Evolutionary conservation across 2,329 filamentous ascomycete species (phyloP).

Genomic region (Emydomyces testavorans): DNA sequence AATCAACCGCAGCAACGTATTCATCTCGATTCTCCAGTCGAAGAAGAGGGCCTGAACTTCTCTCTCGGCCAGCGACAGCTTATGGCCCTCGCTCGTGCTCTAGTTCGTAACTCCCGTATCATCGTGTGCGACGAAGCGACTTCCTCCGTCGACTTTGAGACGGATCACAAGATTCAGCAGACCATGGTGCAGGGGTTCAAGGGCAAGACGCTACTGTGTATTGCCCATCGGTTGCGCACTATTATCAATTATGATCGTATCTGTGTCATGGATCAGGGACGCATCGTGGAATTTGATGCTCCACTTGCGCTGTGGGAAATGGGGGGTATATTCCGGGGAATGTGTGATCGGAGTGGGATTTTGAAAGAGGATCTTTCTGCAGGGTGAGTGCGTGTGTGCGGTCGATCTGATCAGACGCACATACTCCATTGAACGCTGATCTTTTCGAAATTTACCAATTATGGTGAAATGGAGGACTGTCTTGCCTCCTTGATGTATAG

Average conservation of each 20-base stretch:
- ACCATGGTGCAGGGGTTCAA: constrained; percentile 78
- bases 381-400: not conserved
- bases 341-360: constrained; percentile 84
- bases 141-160: constrained; percentile 86
- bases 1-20: constrained; percentile 42
- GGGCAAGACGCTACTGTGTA: constrained; percentile 80
- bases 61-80: constrained; percentile 89
- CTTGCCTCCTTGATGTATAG: too few species aligned
- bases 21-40: constrained; percentile 71
- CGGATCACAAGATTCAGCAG: constrained; percentile 84
- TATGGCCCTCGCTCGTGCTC: constrained; percentile 82
- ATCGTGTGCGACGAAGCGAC: constrained; percentile 97
- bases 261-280: constrained; percentile 86
- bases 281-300: constrained; percentile 74
- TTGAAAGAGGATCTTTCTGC: constrained; percentile 31
- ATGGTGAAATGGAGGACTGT: too few species aligned
- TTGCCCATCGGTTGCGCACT: constrained; percentile 82
- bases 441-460: too few species aligned
- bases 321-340: constrained; percentile 70
- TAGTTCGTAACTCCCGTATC: constrained; percentile 78
- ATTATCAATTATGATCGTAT: constrained; percentile 93
- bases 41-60: constrained; percentile 93
- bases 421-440: too few species aligned
- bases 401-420: too few species aligned
- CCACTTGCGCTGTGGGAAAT: constrained; percentile 62